These are phyloP conservation scores for Ascocoryne sarcoides DNA, from an alignment of 2,329 filamentous ascomycete species.

Conservation along the genomic window DNA sequence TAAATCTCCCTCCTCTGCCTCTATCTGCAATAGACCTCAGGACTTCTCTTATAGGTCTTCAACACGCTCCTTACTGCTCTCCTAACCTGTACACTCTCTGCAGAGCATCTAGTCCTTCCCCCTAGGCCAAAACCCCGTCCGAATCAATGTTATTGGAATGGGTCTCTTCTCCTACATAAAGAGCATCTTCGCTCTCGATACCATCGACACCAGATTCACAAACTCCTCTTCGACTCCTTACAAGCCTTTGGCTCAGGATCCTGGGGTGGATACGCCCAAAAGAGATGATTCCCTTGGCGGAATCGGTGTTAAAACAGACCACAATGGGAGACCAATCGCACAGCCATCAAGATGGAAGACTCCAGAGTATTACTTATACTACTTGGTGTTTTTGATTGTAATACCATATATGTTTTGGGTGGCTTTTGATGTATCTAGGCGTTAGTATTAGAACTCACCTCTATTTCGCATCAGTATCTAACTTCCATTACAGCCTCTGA, in stretches of 20 bases:
- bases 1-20: no score
- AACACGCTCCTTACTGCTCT: constrained; percentile 10
- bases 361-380: constrained; percentile 78
- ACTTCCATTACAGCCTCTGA: constrained; percentile 53
- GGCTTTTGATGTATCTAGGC: constrained; percentile 76
- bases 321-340: constrained; percentile 36
- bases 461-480: constrained; percentile 8
- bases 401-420: constrained; percentile 87
- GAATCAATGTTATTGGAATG: constrained; percentile 23
- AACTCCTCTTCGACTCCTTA: constrained; percentile 62
- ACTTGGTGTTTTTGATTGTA: constrained; percentile 52
- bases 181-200: constrained; percentile 56
- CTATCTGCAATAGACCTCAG: no score
- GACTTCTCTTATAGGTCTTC: no score
- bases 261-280: constrained; percentile 28
- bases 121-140: constrained; percentile 1
- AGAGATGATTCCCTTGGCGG: constrained; percentile 23
- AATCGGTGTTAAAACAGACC: constrained; percentile 29
- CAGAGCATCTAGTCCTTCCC: neutral
- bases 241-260: constrained; percentile 43
- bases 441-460: constrained; percentile 39
- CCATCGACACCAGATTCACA: constrained; percentile 64
- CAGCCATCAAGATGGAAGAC: constrained; percentile 75
- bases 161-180: constrained; percentile 34
- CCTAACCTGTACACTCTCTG: neutral